A percentile compares a stretch with the other conserved stretches of the same genome.
These are phyloP conservation scores for Akebia trifoliata DNA, from an alignment of 164 flowering plant species.

Conservation along the genomic window DNA sequence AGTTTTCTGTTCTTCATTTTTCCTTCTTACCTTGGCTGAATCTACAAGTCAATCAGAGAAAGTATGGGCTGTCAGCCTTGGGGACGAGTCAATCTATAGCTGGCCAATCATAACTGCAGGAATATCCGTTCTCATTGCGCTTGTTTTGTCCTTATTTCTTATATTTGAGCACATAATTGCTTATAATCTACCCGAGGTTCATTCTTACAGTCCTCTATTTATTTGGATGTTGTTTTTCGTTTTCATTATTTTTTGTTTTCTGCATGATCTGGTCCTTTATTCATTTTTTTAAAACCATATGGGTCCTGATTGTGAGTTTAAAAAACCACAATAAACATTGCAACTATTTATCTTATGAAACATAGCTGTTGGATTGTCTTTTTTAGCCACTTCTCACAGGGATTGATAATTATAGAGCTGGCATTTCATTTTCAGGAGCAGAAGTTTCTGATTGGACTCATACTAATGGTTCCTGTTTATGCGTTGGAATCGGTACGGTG, in stretches of 20 bases:
- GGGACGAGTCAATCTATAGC: slow-evolving; percentile 38
- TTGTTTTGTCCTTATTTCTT: slow-evolving; percentile 73
- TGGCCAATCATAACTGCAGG: slow-evolving; percentile 79
- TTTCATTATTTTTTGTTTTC: background rate
- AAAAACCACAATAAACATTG: background rate
- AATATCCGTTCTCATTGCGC: slow-evolving; percentile 72
- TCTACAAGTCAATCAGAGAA: slow-evolving; percentile 43
- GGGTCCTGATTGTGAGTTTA: too few relatives aligned
- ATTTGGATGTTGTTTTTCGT: slow-evolving; percentile 2
- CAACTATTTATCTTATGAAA: background rate
- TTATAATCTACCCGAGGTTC: slow-evolving; percentile 94
- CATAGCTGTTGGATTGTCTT: background rate
- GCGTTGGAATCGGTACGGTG: slow-evolving; percentile 81
- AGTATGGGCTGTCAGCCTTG: slow-evolving; percentile 39
- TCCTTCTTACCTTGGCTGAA: slow-evolving; percentile 40
- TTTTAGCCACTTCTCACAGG: background rate
- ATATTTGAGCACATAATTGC: slow-evolving; percentile 85
- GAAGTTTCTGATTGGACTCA: slow-evolving; percentile 85
- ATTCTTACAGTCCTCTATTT: slow-evolving; percentile 10
- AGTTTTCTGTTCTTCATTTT: slow-evolving; percentile 30
- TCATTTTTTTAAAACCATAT: background rate
- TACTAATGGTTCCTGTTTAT: slow-evolving; percentile 98
- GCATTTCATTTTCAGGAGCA: slow-evolving; percentile 75
- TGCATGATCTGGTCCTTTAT: background rate
- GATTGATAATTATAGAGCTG: slow-evolving; percentile 1